Evolutionary conservation across 2,329 filamentous ascomycete genomes (phyloP).

Genomic region (Sclerotinia subarctica): DNA sequence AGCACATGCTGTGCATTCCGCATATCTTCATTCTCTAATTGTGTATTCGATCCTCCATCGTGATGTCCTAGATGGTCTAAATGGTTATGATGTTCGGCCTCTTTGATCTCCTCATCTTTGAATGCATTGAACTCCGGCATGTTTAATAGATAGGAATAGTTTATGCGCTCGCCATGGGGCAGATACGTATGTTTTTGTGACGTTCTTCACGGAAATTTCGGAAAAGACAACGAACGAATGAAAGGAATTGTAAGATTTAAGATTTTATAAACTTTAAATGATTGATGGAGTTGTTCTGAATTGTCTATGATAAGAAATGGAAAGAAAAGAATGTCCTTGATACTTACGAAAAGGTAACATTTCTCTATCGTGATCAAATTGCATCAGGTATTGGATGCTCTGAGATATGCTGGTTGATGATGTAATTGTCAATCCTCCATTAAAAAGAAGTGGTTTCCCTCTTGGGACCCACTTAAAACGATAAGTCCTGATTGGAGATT

Average conservation of each 20-base stretch:
- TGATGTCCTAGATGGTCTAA: background rate
- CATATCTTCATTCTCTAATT: background rate
- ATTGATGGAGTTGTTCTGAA: background rate
- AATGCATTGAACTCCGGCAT: constrained; percentile 22
- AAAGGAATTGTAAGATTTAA: background rate
- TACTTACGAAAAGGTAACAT: background rate
- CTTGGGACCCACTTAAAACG: background rate
- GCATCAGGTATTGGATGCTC: constrained; percentile 4
- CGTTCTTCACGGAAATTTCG: background rate
- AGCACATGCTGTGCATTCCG: background rate
- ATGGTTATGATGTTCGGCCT: background rate
- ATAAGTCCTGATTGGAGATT: constrained; percentile 6
- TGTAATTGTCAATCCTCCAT: constrained; percentile 16
- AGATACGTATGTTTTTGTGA: background rate
- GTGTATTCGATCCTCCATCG: background rate
- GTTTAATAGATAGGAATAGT: background rate
- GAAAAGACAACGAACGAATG: background rate
- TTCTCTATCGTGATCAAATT: background rate
- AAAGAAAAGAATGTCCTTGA: background rate
- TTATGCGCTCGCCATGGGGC: constrained; percentile 1
- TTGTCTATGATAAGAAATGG: background rate
- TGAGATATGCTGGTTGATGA: constrained; percentile 4
- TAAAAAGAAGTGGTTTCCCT: constrained; percentile 12
- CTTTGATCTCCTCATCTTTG: constrained; percentile 15
- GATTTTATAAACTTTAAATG: background rate